Evolutionary conservation across 148 eudicot genomes (phyloP).

Genomic region (Selenicereus undatus): DNA sequence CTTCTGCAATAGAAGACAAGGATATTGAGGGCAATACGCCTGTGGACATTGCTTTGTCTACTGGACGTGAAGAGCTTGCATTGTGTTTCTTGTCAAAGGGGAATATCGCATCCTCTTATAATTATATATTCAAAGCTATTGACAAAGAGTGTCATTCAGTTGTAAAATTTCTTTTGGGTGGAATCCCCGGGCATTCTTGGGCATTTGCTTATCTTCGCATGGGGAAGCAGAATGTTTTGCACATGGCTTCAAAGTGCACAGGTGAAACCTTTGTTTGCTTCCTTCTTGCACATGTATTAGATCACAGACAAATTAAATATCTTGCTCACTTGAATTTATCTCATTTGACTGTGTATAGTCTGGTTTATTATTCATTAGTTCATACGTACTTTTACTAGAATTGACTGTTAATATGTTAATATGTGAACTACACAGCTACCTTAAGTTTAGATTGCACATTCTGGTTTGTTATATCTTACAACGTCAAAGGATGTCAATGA

Average conservation of each 20-base stretch:
- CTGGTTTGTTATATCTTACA: no score
- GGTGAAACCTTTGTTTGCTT: background rate
- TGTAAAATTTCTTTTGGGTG: background rate
- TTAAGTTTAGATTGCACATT: no score
- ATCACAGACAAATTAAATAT: no score
- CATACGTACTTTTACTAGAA: no score
- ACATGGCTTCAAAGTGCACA: background rate
- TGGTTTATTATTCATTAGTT: no score
- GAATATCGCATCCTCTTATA: background rate
- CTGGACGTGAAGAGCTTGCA: background rate
- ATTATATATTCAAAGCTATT: background rate
- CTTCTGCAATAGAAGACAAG: background rate
- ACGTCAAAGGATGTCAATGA: no score
- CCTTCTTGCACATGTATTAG: no score
- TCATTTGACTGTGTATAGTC: no score
- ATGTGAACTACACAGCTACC: no score
- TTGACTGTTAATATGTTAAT: no score
- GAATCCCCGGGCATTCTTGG: background rate
- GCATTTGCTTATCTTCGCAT: background rate
- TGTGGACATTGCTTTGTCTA: background rate
- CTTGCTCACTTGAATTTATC: no score
- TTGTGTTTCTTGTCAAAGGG: background rate
- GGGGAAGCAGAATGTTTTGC: background rate
- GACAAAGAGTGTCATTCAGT: background rate
- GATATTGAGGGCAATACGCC: background rate